Evolutionary conservation across 495 filamentous ascomycete genomes (phyloP).

Genomic region (Penicillium taxi): DNA sequence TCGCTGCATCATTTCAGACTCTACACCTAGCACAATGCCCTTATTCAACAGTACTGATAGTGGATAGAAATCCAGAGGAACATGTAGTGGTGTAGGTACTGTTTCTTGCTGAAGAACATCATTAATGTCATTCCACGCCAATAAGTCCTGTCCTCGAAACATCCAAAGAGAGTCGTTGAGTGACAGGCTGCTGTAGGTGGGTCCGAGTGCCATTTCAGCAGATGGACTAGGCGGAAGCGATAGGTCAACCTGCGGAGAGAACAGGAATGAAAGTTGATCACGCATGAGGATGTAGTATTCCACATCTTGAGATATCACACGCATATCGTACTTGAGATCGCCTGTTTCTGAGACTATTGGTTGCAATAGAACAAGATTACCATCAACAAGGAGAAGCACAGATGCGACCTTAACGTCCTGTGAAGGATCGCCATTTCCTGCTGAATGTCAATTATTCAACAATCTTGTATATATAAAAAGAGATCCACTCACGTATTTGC

Average conservation of each 20-base stretch:
- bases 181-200: constrained; percentile 37
- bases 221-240: constrained; percentile 46
- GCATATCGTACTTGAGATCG: constrained; percentile 95
- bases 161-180: constrained; percentile 88
- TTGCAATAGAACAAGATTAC: constrained; percentile 87
- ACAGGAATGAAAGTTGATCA: constrained; percentile 60
- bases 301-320: constrained; percentile 86
- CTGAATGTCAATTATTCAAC: constrained; percentile 13
- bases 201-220: constrained; percentile 38
- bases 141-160: constrained; percentile 75
- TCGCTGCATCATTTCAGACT: constrained; percentile 84
- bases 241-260: constrained; percentile 33
- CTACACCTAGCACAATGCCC: constrained; percentile 81
- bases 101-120: constrained; percentile 60
- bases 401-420: constrained; percentile 93
- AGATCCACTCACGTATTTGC: constrained; percentile 60
- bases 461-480: neutral
- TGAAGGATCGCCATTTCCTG: constrained; percentile 82
- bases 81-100: constrained; percentile 36
- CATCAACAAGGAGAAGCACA: constrained; percentile 90
- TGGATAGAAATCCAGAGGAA: constrained; percentile 84
- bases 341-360: constrained; percentile 69
- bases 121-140: constrained; percentile 86
- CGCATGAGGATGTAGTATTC: constrained; percentile 91
- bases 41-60: constrained; percentile 77